Base-by-base conservation (phyloP, 202 grass and related monocot genomes). In the Hordeum pubiflorum region DNA sequence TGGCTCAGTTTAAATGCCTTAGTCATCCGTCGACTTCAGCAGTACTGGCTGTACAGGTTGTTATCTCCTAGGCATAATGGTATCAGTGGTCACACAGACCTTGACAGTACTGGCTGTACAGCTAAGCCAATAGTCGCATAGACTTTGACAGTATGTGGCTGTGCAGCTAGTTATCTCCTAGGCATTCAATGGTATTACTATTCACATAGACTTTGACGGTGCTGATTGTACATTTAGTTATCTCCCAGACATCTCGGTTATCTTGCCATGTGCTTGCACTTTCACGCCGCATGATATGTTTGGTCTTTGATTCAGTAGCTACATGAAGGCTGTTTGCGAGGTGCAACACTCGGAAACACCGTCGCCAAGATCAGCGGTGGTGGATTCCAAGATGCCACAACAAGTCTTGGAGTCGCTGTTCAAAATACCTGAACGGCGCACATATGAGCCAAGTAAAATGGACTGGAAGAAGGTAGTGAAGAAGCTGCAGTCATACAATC, bases 381-480 rank as follows among this genome's bases (percentile, higher is more conserved):
- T 11, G 22, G 83, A 86, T 81, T 69, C 83, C 29, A 84, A 81
- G 59, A 75, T 80, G 20, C 88, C 91, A 81, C 92, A 91, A 21
- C 66, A 89, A 79, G 80, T 98, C 56, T 64, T 98, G 39, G 86
- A 88, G 22, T 91, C 90, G 6, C 77, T 98, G 59, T 94, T 98
- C 75, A 88, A 86, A 85, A 70, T 88, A 34, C 86, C 90, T 54
- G 85, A 90, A 38, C 56, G 7, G 14, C 64, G 33, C 50, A 75
- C 26, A 24, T 78, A 85, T 44, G 77, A 90, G 7, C 89, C 92
- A 72, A 89, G 61, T 78, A 44, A 67, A 76, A 89, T 94, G 95
- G 74, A 95, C 59, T 98, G 95, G 95, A 98, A 92, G 73, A 93
- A 89, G 78, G 79, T 91, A 0, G 88, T 86, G 23, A 89, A 90